Conservation (phyloP, 345 rosid genomes). For the Populus nigra region DNA sequence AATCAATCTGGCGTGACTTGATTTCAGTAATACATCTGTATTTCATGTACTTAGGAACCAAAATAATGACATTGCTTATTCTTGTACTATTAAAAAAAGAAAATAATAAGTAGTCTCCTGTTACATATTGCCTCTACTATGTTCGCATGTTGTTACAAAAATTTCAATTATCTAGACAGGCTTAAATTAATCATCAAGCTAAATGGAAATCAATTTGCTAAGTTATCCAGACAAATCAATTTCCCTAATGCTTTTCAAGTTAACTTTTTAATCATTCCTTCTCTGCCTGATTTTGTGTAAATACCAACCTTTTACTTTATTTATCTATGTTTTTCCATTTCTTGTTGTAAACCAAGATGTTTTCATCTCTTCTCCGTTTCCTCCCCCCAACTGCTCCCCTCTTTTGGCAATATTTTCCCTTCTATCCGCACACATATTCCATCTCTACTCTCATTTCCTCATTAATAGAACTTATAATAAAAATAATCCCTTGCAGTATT, state of each 20-base stretch:
- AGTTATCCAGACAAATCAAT: not conserved
- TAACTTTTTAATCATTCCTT: no score
- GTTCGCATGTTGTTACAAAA: no score
- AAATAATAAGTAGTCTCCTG: not conserved
- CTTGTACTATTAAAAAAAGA: not conserved
- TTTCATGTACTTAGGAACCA: not conserved
- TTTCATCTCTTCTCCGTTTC: not conserved
- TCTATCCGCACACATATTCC: not conserved
- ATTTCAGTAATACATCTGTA: not conserved
- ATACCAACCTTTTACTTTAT: no score
- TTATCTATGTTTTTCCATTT: not conserved
- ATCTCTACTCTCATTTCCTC: not conserved
- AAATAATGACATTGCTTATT: not conserved
- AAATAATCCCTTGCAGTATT: not conserved
- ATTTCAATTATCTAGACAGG: not conserved
- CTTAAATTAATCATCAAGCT: not conserved
- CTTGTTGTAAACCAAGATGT: not conserved
- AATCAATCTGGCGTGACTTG: not conserved
- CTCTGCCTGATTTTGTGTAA: no score
- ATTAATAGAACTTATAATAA: not conserved
- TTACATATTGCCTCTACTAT: not conserved
- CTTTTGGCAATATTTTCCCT: not conserved
- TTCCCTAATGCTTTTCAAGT: no score
- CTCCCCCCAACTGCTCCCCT: not conserved
- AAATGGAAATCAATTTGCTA: not conserved